phyloP scores from a whole-genome alignment of 768 basidiomycete species.

The Scleroderma citrinum region DNA sequence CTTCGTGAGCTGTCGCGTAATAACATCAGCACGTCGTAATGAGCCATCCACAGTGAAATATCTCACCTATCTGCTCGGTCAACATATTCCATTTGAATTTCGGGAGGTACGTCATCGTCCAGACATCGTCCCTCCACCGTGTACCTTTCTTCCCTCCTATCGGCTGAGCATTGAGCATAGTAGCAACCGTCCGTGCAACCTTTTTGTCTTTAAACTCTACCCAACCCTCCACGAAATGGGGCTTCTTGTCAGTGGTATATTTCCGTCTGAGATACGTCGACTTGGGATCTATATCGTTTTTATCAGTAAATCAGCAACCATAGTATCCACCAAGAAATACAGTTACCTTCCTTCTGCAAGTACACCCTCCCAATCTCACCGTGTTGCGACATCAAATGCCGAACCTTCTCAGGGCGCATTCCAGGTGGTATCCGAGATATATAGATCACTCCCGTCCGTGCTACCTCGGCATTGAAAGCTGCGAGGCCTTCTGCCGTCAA shows the following conservation, averaged over 20 bases:
- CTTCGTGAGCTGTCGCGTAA: constrained; percentile 74
- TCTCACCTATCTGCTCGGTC: constrained; percentile 94
- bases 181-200: constrained; percentile 83
- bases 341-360: constrained; percentile 83
- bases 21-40: constrained; percentile 4
- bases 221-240: constrained; percentile 95
- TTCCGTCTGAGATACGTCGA: constrained; percentile 80
- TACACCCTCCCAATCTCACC: constrained; percentile 92
- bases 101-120: constrained; percentile 99
- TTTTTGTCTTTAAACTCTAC: constrained; percentile 96
- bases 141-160: constrained; percentile 92
- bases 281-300: constrained; percentile 62
- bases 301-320: not conserved
- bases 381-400: constrained; percentile 85
- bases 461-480: constrained; percentile 66
- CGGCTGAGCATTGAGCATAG: constrained; percentile 92
- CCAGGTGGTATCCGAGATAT: constrained; percentile 96
- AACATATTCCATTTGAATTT: constrained; percentile 99
- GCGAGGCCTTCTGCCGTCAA: constrained; percentile 71
- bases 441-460: constrained; percentile 82
- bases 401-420: constrained; percentile 94
- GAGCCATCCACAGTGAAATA: not conserved
- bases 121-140: constrained; percentile 93
- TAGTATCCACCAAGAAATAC: not conserved
- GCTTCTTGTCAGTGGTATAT: constrained; percentile 76